Evolutionary conservation across 2,329 filamentous ascomycete genomes (phyloP), one percentile per base, ranked within the genome.

Genomic region (Triangularia setosa): DNA sequence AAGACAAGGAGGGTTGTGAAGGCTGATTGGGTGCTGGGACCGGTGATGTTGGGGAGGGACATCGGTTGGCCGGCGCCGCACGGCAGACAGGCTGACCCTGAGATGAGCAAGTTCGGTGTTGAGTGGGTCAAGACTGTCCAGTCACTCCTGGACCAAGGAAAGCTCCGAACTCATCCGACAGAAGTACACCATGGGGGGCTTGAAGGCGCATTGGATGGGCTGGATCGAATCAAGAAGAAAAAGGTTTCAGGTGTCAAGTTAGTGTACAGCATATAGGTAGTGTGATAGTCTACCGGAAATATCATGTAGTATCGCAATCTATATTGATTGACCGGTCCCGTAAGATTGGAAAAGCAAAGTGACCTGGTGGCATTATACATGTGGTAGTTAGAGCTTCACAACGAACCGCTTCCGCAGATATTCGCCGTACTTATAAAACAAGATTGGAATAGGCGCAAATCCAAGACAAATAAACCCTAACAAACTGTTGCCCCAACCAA

Each of bases 401-500:
- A 28, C 14, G 18, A 52, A 61, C 40, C 58, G 21, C 9, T 28
- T 28, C 27, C 63, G 54, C 25, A 65, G 23, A 44, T 48, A 5
- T 33, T 62, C 59, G 14, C 65, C 65, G n/a, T 62, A 63, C 28
- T 55, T 60, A 16, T 64, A 64, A 5, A 66, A 56, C 11, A 64
- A 8, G 5, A 64, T 3, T 1, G 65, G 66, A 5, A 63, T n/a
- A 2, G 66, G 64, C 6, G 61, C 18, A 16, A 68, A 63, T 0
- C 57, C 64, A 4, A 69, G 6, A 18, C 61, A 55, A 58, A 86
- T 78, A 64, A 87, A 85, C 0, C 76, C 84, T 5, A 87, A 71
- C 60, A 86, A 62, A n/a, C 78, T 80, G 66, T 86, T 87, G 0
- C 84, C 86, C 84, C 85, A 87, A 0, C 84, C 84, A 5, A 85